Conservation (phyloP, 345 rosid genomes). For the Barbarea vulgaris region DNA sequence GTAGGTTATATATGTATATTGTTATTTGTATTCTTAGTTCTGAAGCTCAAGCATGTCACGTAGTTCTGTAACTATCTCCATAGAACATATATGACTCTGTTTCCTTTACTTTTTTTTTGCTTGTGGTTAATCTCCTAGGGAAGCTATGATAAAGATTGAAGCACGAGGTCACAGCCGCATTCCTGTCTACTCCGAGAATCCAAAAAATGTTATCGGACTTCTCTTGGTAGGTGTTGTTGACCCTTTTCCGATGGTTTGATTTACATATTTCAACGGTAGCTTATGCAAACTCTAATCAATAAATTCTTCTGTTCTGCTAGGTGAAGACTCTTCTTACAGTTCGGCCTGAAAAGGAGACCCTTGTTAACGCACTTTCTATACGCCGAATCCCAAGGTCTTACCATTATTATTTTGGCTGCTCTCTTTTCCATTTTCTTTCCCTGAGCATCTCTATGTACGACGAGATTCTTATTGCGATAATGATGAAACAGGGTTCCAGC, state of each 20-base stretch:
- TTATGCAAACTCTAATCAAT: background rate
- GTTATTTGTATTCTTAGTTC: background rate
- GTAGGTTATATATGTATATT: background rate
- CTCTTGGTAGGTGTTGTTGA: conserved; percentile 65
- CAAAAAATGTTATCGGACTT: conserved; percentile 86
- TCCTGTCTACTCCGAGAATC: conserved; percentile 90
- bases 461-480: background rate
- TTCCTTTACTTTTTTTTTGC: background rate
- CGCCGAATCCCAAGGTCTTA: conserved; percentile 87
- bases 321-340: conserved; percentile 96
- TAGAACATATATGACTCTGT: background rate
- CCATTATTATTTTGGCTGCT: background rate
- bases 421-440: background rate
- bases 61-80: conserved; percentile 2
- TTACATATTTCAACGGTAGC: conserved; percentile 12
- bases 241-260: background rate
- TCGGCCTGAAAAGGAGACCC: conserved; percentile 94
- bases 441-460: background rate
- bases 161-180: conserved; percentile 97
- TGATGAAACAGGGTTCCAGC: conserved; percentile 77
- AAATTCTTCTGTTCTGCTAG: conserved; percentile 45
- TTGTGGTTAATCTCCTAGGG: conserved; percentile 54
- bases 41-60: conserved; percentile 5
- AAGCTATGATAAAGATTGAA: conserved; percentile 86
- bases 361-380: conserved; percentile 85